Evolutionary conservation across 176 grass and related monocot species (phyloP).

Genomic region (Triticum timopheevii): DNA sequence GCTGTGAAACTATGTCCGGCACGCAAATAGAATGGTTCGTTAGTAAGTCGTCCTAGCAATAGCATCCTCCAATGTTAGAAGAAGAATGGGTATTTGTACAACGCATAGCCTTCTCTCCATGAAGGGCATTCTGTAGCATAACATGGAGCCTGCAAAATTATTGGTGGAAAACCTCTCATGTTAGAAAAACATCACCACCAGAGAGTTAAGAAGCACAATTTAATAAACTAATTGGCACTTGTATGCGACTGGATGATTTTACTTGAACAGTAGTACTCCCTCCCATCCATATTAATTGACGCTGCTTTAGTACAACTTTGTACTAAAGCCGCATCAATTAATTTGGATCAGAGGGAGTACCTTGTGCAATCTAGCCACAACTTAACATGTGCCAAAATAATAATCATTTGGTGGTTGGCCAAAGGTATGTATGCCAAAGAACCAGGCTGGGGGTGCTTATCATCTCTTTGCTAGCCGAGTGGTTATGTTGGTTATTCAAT

Average conservation of each 20-base stretch:
- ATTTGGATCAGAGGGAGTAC: too few species aligned
- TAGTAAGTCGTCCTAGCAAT: background rate
- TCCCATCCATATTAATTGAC: too few species aligned
- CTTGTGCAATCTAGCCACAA: background rate
- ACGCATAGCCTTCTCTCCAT: background rate
- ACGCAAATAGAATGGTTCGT: background rate
- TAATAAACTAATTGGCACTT: background rate
- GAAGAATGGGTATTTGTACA: conserved; percentile 27
- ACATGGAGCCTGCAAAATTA: conserved; percentile 13
- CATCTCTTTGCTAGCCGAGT: background rate
- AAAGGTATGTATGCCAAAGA: background rate
- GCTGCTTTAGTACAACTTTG: too few species aligned
- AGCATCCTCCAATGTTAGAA: conserved; percentile 27
- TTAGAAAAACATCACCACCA: background rate
- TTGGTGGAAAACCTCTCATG: background rate
- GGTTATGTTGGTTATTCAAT: background rate
- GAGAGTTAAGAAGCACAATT: background rate
- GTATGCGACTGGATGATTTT: background rate
- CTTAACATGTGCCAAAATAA: background rate
- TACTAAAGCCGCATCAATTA: too few species aligned
- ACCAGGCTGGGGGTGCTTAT: background rate
- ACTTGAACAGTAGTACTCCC: background rate
- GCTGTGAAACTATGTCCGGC: background rate
- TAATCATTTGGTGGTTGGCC: background rate
- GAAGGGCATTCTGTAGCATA: background rate